Evolutionary conservation across 2,329 filamentous ascomycete species (phyloP), one percentile per base, ranked within the genome.

Genomic region (Aciculosporium take): DNA sequence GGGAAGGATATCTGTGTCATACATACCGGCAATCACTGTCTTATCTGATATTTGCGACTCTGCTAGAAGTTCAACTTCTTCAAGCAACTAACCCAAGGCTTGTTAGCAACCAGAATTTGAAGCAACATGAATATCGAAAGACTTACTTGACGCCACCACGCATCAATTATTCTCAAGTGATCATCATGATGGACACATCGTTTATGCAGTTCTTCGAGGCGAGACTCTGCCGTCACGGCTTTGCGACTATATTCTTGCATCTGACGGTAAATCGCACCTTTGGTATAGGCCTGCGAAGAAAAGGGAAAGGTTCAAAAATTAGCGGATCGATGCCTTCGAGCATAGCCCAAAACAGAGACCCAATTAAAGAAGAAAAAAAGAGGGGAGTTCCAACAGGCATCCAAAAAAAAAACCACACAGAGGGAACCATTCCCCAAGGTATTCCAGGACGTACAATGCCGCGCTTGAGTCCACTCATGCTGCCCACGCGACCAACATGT

Each of bases 221-320:
- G 83, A 44, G 76, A 70, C 65, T 96, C 88, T 47, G 93, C 68
- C 31, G 82, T 83, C 44, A 74, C 71, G 58, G 87, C 88, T 59
- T 94, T 86, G 52, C 91, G 80, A 65, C 94, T 94, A 64, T 94
- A 95, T 64, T 96, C 91, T 58, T 87, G 84, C 87, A 98, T 94
- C 65, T 95, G 89, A 44, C 93, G 85, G 55, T 84, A 81, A 59
- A 98, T 94, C 49, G 91, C 91, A 67, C 94, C 91, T 66, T 96
- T 98, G 46, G 60, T 64, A 46, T 63, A 64, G 41, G 56, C 49
- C 61, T 64, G 23, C 24, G 51, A 46, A 46, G 29, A 7, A 6
- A 37, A 28, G 9, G 10, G 23, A 29, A 23, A 30, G 18, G 25
- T 15, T n/a, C 15, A 7, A 13, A n/a, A 5, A 23, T 41, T 34